Evolutionary conservation across 228 moss, liverwort and hornwort species (phyloP), one percentile per base, ranked within the genome.

Genomic region (Sphagnum fallax): DNA sequence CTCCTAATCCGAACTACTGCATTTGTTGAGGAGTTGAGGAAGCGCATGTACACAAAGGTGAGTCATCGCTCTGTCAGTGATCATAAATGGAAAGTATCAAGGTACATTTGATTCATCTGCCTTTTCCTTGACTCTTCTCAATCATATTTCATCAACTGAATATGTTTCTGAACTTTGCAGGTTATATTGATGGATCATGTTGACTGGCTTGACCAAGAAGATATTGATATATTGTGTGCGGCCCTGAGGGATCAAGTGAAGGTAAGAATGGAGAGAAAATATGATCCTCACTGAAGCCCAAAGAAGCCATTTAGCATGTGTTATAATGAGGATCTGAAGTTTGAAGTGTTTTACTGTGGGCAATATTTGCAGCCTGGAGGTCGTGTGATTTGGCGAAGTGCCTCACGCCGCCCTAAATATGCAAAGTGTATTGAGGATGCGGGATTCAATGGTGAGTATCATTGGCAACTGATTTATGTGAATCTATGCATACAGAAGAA

Each of bases 131-230:
- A 32, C 32, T 32, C 32, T 32, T 32, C 32, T 32, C 32, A 32
- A 32, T 32, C 32, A 32, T 32, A 3, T 32, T 32, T 32, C 32
- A 32, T 32, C 32, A 32, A 32, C 32, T 32, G 2, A 32, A 32
- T 32, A 32, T 32, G 32, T 32, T 32, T 32, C 32, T 32, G 12
- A 65, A 10, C 13, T 55, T 57, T 18, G 61, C 82, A 97, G 96
- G 96, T 97, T 58, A 98, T 98, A 57, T 71, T 98, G 61, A 98
- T 98, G 98, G 98, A 98, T 66, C 98, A 98, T 12, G 98, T 98
- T 6, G 98, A 98, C 71, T 98, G 98, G 98, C 76, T 98, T 76
- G 92, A 88, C 53, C 93, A 93, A 72, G 75, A 70, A 62, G 98
- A 94, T 61, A 90, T 98, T 7, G 92, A 98, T 77, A 86, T 74